Evolutionary conservation across 345 rosid species (phyloP).

Genomic region (Pugionium dolabratum): DNA sequence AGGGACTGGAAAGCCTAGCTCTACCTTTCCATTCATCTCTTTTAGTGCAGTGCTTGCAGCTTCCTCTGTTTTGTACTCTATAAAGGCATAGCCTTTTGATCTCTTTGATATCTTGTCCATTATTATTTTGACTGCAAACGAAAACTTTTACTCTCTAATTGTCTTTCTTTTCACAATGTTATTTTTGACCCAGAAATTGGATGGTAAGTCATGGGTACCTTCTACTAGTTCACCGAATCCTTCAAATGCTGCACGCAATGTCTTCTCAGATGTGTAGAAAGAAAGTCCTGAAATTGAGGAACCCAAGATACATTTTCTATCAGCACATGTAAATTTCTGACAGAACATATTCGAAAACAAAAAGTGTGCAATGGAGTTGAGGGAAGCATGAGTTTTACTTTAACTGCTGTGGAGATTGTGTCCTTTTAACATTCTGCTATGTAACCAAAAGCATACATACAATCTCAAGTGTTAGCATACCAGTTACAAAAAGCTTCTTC

Average conservation of each 20-base stretch:
- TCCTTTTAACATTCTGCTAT: neutral
- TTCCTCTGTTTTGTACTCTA: slow-evolving; percentile 88
- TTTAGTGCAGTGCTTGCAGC: slow-evolving; percentile 82
- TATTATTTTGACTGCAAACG: slow-evolving; percentile 69
- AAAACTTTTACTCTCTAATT: neutral
- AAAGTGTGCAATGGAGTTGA: neutral
- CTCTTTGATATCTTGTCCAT: slow-evolving; percentile 98
- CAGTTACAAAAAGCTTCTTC: slow-evolving; percentile 90
- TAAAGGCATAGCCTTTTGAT: slow-evolving; percentile 89
- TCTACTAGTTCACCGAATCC: slow-evolving; percentile 86
- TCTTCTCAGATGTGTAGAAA: slow-evolving; percentile 95
- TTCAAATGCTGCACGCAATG: slow-evolving; percentile 83
- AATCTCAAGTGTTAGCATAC: slow-evolving; percentile 44
- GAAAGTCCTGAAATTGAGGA: slow-evolving; percentile 61
- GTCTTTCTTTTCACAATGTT: neutral
- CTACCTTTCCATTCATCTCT: slow-evolving; percentile 97
- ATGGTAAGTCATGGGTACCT: slow-evolving; percentile 48
- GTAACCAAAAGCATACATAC: slow-evolving; percentile 18
- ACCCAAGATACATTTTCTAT: slow-evolving; percentile 25
- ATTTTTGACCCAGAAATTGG: neutral
- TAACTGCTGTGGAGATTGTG: slow-evolving; percentile 2
- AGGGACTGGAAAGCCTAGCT: slow-evolving; percentile 4
- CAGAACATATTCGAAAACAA: neutral
- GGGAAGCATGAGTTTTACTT: slow-evolving; percentile 11
- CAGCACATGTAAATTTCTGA: neutral